Conservation (phyloP, 495 filamentous ascomycete species). For the Penicillium angulare region DNA sequence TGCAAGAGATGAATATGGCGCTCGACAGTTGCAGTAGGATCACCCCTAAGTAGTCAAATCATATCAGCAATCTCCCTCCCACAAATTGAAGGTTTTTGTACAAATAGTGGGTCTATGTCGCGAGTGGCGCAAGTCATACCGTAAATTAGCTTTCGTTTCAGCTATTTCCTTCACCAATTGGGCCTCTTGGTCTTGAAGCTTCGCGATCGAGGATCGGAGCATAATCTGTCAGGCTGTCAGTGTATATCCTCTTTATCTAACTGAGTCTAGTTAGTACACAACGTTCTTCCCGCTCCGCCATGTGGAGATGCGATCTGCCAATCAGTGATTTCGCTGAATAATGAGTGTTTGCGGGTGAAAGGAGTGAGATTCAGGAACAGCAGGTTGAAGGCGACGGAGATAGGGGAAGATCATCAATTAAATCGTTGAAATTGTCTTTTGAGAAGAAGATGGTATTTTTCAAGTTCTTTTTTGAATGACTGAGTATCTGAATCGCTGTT, state of each 20-base stretch:
- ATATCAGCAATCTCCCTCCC: background rate
- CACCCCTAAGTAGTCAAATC: constrained; percentile 16
- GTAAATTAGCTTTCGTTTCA: constrained; percentile 31
- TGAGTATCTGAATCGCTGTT: background rate
- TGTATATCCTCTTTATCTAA: background rate
- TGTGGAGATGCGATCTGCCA: constrained; percentile 4
- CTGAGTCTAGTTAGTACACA: background rate
- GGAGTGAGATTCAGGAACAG: background rate
- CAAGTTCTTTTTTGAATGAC: background rate
- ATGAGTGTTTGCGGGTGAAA: constrained; percentile 1
- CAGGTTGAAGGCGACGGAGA: no score
- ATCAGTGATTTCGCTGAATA: constrained; percentile 18
- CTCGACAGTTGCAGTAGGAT: constrained; percentile 50
- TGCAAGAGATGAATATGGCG: constrained; percentile 67
- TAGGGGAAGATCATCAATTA: no score
- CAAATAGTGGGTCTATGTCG: no score
- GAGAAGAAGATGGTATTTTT: background rate
- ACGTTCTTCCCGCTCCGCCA: constrained; percentile 1
- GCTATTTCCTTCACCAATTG: constrained; percentile 32
- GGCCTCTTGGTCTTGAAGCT: constrained; percentile 32
- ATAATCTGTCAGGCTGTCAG: constrained; percentile 16
- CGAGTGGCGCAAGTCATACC: constrained; percentile 25
- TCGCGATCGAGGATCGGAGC: constrained; percentile 34
- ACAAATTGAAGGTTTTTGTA: background rate
- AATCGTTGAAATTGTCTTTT: no score